These are phyloP conservation scores for Talaromyces adpressus DNA, from an alignment of 495 filamentous ascomycete species.

Conservation along the genomic window DNA sequence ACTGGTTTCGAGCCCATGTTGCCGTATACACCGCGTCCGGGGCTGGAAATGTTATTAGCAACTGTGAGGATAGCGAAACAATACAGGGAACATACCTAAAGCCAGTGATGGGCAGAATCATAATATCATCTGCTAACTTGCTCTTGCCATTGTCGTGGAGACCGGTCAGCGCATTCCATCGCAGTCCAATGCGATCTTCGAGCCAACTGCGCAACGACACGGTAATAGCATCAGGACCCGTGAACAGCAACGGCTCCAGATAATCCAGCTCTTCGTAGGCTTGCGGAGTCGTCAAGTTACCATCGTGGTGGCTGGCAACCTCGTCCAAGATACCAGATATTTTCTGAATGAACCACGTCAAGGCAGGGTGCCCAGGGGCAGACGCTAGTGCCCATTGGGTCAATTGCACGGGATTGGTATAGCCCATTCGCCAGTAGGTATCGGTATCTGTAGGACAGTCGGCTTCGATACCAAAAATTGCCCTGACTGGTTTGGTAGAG, in stretches of 20 bases:
- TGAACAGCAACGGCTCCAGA: conserved; percentile 9
- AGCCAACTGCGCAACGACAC: conserved; percentile 6
- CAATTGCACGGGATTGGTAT: conserved; percentile 17
- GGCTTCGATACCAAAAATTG: conserved; percentile 15
- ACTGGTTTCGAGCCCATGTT: conserved; percentile 12
- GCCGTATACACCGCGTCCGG: conserved; percentile 9
- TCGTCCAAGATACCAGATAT: conserved; percentile 7
- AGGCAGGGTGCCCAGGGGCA: conserved; percentile 12
- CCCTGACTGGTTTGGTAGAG: conserved; percentile 8
- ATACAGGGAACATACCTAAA: conserved; percentile 8
- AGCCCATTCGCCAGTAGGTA: conserved; percentile 16
- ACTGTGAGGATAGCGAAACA: too few species aligned
- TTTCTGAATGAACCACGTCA: conserved; percentile 12
- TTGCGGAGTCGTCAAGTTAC: conserved; percentile 2
- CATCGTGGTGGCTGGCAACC: conserved; percentile 8
- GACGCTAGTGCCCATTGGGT: conserved; percentile 16
- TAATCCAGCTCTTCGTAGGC: conserved; percentile 8
- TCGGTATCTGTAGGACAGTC: conserved; percentile 11
- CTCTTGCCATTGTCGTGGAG: conserved; percentile 9
- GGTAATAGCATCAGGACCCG: conserved; percentile 9
- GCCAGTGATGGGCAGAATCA: conserved; percentile 9
- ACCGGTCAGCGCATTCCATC: conserved; percentile 12
- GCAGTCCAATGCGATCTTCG: conserved; percentile 5
- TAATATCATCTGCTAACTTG: conserved; percentile 9
- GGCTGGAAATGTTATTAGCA: background rate